Conservation (phyloP, 176 grass and related monocot species). For the Phoenix dactylifera region DNA sequence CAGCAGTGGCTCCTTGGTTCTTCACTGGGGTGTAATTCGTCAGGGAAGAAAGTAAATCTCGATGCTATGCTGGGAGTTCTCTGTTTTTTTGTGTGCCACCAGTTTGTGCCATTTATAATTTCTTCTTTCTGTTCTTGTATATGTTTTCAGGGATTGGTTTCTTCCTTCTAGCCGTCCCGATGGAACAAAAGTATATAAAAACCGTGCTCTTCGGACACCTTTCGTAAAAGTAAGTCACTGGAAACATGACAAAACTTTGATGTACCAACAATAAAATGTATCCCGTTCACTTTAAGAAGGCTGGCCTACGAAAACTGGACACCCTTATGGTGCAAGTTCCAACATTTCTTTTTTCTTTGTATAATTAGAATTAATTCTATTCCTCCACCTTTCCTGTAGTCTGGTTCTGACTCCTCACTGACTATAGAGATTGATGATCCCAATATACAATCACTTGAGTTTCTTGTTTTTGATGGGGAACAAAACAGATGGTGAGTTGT, state of each 20-base stretch:
- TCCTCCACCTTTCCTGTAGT: slow-evolving; percentile 30
- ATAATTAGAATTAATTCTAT: slow-evolving; percentile 1
- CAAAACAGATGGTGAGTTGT: slow-evolving; percentile 73
- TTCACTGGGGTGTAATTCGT: slow-evolving; percentile 82
- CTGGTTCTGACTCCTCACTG: slow-evolving; percentile 57
- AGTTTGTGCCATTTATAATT: background rate
- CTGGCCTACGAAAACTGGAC: too few relatives aligned
- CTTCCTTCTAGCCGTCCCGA: slow-evolving; percentile 52
- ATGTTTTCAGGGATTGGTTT: slow-evolving; percentile 61
- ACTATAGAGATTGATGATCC: slow-evolving; percentile 81
- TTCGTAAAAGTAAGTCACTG: slow-evolving; percentile 57
- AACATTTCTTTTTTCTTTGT: too few relatives aligned
- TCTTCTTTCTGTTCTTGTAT: background rate
- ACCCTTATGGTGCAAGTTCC: too few relatives aligned
- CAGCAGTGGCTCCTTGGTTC: slow-evolving; percentile 40
- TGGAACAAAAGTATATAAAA: slow-evolving; percentile 64
- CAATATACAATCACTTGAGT: slow-evolving; percentile 67
- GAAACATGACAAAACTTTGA: background rate
- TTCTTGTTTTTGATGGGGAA: slow-evolving; percentile 66
- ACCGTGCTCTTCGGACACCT: slow-evolving; percentile 63
- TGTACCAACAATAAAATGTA: too few relatives aligned
- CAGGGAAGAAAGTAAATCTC: slow-evolving; percentile 34
- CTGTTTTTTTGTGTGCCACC: too few relatives aligned
- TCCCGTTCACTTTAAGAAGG: too few relatives aligned
- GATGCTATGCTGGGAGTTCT: slow-evolving; percentile 7